These are phyloP conservation scores for Candida schatavii DNA, from an alignment of 805 yeast genomes.

Conservation along the genomic window DNA sequence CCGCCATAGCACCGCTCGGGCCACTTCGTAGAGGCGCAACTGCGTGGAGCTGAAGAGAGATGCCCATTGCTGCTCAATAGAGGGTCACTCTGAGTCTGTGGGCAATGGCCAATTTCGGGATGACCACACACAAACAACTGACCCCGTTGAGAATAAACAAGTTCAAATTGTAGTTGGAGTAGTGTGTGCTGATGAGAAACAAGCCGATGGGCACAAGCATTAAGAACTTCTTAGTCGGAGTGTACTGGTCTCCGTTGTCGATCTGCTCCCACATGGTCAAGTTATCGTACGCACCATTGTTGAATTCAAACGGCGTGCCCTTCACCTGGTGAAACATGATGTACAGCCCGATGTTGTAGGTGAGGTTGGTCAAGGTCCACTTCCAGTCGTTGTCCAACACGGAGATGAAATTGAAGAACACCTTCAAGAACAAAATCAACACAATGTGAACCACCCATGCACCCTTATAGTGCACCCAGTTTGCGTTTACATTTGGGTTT, in stretches of 20 bases:
- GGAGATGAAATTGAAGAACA: slow-evolving; percentile 77
- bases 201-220: slow-evolving; percentile 89
- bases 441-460: slow-evolving; percentile 95
- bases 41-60: no score
- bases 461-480: slow-evolving; percentile 94
- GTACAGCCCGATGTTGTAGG: slow-evolving; percentile 88
- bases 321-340: slow-evolving; percentile 95
- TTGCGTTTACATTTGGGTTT: slow-evolving; percentile 87
- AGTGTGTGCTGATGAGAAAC: slow-evolving; percentile 85
- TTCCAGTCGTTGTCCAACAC: slow-evolving; percentile 78
- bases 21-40: no score
- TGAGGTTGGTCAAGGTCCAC: slow-evolving; percentile 91
- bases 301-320: slow-evolving; percentile 97
- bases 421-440: slow-evolving; percentile 67
- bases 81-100: slow-evolving; percentile 73
- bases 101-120: slow-evolving; percentile 85
- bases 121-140: slow-evolving; percentile 80
- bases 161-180: slow-evolving; percentile 77
- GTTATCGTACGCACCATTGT: slow-evolving; percentile 93
- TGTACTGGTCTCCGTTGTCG: slow-evolving; percentile 93
- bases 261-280: slow-evolving; percentile 99
- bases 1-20: no score
- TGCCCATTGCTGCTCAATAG: slow-evolving; percentile 24
- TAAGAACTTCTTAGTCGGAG: slow-evolving; percentile 92
- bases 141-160: slow-evolving; percentile 76